These are phyloP conservation scores for Colletotrichum sp. DNA, from an alignment of 2,329 filamentous ascomycete genomes.

Conservation along the genomic window DNA sequence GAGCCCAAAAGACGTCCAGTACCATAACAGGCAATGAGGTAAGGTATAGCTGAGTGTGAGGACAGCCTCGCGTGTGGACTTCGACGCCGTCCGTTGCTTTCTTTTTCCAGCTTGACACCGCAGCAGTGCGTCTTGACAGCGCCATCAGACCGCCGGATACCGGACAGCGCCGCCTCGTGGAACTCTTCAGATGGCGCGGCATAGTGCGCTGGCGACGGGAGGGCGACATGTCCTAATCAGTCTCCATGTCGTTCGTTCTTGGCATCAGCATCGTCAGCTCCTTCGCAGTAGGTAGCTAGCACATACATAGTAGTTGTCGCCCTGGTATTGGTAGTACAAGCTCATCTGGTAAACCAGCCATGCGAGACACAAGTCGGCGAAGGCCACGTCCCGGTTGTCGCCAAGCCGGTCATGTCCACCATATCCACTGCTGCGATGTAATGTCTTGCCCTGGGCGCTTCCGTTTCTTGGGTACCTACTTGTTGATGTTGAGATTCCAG, in stretches of 20 bases:
- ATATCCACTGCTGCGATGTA: background rate
- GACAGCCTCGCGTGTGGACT: background rate
- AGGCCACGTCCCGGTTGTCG: background rate
- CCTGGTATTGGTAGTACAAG: background rate
- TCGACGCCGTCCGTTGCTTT: background rate
- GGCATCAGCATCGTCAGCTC: background rate
- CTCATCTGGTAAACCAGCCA: background rate
- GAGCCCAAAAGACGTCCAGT: background rate
- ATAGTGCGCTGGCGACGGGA: background rate
- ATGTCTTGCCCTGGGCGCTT: slow-evolving; percentile 5
- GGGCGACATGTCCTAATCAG: background rate
- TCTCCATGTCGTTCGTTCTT: background rate
- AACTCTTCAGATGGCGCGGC: background rate
- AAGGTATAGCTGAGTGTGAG: background rate
- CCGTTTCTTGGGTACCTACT: background rate
- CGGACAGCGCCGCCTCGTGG: background rate
- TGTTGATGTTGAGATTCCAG: background rate
- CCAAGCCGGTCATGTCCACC: background rate
- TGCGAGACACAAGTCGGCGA: background rate
- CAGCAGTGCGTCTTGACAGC: background rate
- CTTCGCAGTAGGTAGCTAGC: background rate
- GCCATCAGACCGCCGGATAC: background rate
- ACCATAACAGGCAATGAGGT: too few species aligned
- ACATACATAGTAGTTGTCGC: background rate
- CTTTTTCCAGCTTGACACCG: background rate